Base-by-base conservation (phyloP, 208 protist genomes). In the Crithidia acanthocephali region DNA sequence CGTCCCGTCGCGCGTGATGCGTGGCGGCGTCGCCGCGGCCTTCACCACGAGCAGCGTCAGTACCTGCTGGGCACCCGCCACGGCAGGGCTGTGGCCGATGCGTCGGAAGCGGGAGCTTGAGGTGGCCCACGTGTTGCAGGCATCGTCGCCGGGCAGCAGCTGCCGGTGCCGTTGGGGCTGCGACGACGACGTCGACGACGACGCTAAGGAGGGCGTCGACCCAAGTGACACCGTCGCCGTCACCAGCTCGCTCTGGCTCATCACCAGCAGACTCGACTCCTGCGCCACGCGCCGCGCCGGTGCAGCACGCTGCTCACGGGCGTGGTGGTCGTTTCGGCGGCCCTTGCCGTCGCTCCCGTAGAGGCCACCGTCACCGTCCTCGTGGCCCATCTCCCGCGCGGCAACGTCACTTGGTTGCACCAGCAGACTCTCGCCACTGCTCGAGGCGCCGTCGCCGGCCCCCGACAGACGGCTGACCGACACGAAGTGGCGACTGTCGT, bases 401-500 rank as follows among this genome's bases (percentile, higher is more conserved):
- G 28, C 9, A 7, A 6, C 61, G 11, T 28, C 47, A 7, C 27
- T 47, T 1, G 44, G n/a, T 30, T 44, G 28, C 47, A 56, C 18
- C 47, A 25, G 44, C 8, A 67, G 32, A 13, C 30, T 56, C 5
- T 27, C 47, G n/a, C 5, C 61, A 32, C 61, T 56, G 47, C 61
- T 44, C 30, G 61, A 67, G 25, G 44, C 59, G 20, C 18, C 28
- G n/a, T 50, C 59, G 6, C 6, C 16, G 1, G 18, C 47, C 40
- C 32, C 44, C 2, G 47, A 3, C 47, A 67, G 47, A 10, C 27
- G 47, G n/a, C 47, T 67, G 10, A 67, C 61, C 2, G 61, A 67
- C 18, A 67, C 61, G 16, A 67, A 30, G 47, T 67, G 61, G 22
- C 61, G 61, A n/a, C 61, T 67, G n/a, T 67, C 61, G 47, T 67